Evolutionary conservation across 1,284 basidiomycete species (phyloP).

Genomic region (Coriolopsis trogii): DNA sequence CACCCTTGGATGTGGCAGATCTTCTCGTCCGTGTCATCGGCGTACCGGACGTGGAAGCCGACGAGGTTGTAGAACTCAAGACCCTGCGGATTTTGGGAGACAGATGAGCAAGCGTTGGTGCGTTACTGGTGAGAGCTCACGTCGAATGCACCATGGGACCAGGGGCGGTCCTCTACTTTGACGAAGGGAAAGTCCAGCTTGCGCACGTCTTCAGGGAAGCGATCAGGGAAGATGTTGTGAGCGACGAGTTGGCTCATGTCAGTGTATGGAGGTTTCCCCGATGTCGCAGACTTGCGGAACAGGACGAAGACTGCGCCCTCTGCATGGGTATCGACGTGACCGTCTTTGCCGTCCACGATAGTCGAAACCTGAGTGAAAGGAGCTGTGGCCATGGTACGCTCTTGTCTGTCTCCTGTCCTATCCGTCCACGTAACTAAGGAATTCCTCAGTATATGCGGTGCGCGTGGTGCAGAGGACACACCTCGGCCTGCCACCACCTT

Average conservation of each 20-base stretch:
- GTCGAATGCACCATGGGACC: constrained; percentile 28
- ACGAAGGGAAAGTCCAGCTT: constrained; percentile 30
- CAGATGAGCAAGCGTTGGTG: background rate
- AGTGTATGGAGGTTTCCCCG: constrained; percentile 20
- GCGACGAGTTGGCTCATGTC: constrained; percentile 29
- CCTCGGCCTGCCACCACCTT: constrained; percentile 32
- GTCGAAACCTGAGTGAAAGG: constrained; percentile 7
- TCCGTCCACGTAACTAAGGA: constrained; percentile 16
- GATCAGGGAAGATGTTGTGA: constrained; percentile 23
- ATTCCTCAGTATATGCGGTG: no score
- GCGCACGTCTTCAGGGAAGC: constrained; percentile 22
- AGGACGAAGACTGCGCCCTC: constrained; percentile 32
- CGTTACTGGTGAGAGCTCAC: background rate
- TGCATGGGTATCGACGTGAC: constrained; percentile 18
- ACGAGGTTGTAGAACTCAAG: constrained; percentile 37
- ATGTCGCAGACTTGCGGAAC: constrained; percentile 2
- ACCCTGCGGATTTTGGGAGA: constrained; percentile 15
- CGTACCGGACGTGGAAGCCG: constrained; percentile 34
- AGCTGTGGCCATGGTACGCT: constrained; percentile 13
- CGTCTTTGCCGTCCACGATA: constrained; percentile 4
- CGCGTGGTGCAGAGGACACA: background rate
- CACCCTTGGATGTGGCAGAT: constrained; percentile 34
- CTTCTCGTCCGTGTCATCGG: constrained; percentile 30
- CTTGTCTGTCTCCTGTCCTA: background rate
- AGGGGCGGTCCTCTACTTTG: constrained; percentile 30